Evolutionary conservation across 208 protist species (phyloP), one percentile per base, ranked within the genome.

Genomic region (Lotmaria passim): DNA sequence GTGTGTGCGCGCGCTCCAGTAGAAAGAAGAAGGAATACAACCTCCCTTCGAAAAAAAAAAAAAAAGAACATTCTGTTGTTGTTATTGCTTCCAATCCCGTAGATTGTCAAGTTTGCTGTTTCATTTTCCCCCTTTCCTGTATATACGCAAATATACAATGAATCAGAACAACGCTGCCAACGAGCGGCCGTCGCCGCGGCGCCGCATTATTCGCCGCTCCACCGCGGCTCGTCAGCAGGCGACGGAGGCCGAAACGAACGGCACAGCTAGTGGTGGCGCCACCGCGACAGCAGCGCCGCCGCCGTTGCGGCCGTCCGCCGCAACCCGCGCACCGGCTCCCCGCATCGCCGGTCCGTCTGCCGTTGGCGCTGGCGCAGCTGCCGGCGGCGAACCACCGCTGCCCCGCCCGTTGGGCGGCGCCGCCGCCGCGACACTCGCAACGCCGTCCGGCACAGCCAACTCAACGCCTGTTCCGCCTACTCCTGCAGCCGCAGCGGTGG

Each of bases 201-300:
- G 61, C 11, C 53, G 58, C 38, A 68, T 66, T 19, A 23, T 73
- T 14, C 71, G 51, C 12, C 48, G 47, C 30, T 60, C 64, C 19
- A 55, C 51, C 34, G 70, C 63, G 0, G 63, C 61, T 5, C 55
- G 24, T 10, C 43, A 47, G 23, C 43, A 58, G 24, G 44, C 17
- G 21, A 26, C 44, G 12, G 47, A 55, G 28, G 52, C 48, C 23
- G 58, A 19, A 14, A 43, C n/a, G 2, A 46, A 26, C 1, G 21
- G 23, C 14, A n/a, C 24, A 2, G 5, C 34, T 15, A 2, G 14
- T 15, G 39, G 19, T 8, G 34, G 5, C n/a, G 1, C 4, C 34
- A 2, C 11, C 23, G 34, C 34, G 23, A 63, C 58, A 23, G n/a
- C 58, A 52, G 3, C 58, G 6, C 34, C 51, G 14, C 38, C 68